These are phyloP conservation scores for Geotrichum siamense DNA, from an alignment of 1,139 yeast species.

Conservation along the genomic window DNA sequence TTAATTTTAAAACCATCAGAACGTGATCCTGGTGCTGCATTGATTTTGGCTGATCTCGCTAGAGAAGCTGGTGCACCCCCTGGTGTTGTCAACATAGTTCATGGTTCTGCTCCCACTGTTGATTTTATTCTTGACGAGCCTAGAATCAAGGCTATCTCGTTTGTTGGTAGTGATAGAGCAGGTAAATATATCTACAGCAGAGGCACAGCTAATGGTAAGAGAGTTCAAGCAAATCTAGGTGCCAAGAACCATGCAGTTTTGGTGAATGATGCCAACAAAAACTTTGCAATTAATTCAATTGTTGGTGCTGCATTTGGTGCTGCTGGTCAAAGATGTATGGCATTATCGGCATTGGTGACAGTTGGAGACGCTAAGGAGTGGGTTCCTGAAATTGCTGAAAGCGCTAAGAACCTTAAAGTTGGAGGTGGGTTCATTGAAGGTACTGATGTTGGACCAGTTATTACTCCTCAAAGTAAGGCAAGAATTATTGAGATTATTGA, in stretches of 20 bases:
- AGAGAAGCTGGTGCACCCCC: constrained; percentile 73
- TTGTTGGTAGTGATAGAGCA: constrained; percentile 72
- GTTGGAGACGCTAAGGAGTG: constrained; percentile 64
- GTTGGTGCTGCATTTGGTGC: constrained; percentile 81
- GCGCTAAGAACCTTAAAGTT: constrained; percentile 52
- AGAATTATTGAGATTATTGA: constrained; percentile 52
- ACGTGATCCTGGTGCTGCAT: constrained; percentile 70
- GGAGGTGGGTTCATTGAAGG: constrained; percentile 60
- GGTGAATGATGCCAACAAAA: constrained; percentile 65
- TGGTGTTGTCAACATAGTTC: constrained; percentile 68
- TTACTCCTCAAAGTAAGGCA: constrained; percentile 51
- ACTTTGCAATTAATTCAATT: constrained; percentile 58
- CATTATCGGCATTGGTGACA: constrained; percentile 67
- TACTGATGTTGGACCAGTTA: constrained; percentile 67
- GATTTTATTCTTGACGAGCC: constrained; percentile 70
- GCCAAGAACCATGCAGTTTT: constrained; percentile 73
- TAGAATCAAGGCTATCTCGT: constrained; percentile 69
- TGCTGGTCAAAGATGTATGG: constrained; percentile 84
- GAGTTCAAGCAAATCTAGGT: constrained; percentile 73
- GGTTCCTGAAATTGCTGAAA: constrained; percentile 53
- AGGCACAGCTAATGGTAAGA: constrained; percentile 63
- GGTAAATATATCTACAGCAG: constrained; percentile 65
- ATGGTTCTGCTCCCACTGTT: constrained; percentile 71
- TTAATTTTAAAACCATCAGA: constrained; percentile 72
- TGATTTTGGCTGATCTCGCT: constrained; percentile 68